These are phyloP conservation scores for Metarhizium guizhouense DNA, from an alignment of 2,329 filamentous ascomycete species.

Conservation along the genomic window DNA sequence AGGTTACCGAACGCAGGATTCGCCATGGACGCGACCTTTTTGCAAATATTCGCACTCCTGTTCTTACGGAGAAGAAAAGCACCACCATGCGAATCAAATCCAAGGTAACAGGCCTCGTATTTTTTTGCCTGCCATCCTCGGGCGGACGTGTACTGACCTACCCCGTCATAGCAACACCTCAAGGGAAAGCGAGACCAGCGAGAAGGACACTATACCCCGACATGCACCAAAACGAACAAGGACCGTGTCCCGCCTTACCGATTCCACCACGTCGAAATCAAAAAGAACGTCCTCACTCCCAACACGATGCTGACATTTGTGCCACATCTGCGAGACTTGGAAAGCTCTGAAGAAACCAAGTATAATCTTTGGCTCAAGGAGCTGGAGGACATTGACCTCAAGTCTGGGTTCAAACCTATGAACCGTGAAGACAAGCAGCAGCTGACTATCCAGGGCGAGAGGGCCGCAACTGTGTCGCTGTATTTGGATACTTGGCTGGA, in stretches of 20 bases:
- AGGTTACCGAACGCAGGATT: conserved; percentile 29
- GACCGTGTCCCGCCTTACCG: conserved; percentile 48
- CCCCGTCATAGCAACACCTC: conserved; percentile 30
- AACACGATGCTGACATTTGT: conserved; percentile 53
- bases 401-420: conserved; percentile 47
- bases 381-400: conserved; percentile 47
- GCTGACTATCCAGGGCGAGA: conserved; percentile 41
- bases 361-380: conserved; percentile 50
- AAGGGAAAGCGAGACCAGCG: conserved; percentile 36
- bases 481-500: conserved; percentile 47
- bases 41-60: conserved; percentile 29
- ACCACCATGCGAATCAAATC: conserved; percentile 40
- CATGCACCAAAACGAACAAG: conserved; percentile 40
- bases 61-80: conserved; percentile 25
- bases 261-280: conserved; percentile 52
- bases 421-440: conserved; percentile 41
- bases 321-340: conserved; percentile 48
- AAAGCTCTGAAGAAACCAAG: conserved; percentile 44
- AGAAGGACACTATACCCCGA: conserved; percentile 30
- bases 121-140: not conserved
- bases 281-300: conserved; percentile 49
- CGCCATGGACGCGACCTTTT: conserved; percentile 39
- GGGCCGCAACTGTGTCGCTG: conserved; percentile 39
- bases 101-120: conserved; percentile 28
- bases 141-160: not conserved